Percentiles rank a stretch among this genome's conserved stretches.
These are phyloP conservation scores for Cylindrotheca fusiformis DNA, from an alignment of 108 stramenopile genomes.

Conservation along the genomic window DNA sequence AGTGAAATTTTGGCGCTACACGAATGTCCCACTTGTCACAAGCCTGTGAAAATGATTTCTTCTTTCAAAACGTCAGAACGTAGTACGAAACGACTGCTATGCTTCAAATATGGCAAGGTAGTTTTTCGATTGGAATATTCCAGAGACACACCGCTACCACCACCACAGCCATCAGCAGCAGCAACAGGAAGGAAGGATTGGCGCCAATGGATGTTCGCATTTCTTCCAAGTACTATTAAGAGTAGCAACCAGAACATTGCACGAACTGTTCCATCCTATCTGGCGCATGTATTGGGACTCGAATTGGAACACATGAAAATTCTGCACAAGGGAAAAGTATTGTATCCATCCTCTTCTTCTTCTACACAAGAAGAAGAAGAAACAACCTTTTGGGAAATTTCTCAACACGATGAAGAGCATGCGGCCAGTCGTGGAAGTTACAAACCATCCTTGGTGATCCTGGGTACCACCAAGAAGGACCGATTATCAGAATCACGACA, in stretches of 20 bases:
- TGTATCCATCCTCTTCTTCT: constrained; percentile 3
- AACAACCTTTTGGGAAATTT: too few species aligned
- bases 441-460: too few species aligned
- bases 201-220: not conserved
- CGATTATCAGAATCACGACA: too few species aligned
- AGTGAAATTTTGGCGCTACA: not conserved
- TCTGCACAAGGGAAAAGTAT: constrained; percentile 10
- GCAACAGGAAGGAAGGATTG: too few species aligned
- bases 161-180: not conserved
- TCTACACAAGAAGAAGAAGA: too few species aligned
- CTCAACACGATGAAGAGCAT: too few species aligned
- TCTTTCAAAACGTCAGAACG: not conserved
- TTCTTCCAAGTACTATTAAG: not conserved
- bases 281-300: not conserved
- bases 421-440: too few species aligned
- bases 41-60: constrained; percentile 1
- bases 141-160: not conserved
- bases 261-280: not conserved
- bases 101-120: constrained; percentile 7
- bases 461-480: too few species aligned
- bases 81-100: not conserved
- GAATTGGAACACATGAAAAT: constrained; percentile 5
- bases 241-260: not conserved
- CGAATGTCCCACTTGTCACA: constrained; percentile 5
- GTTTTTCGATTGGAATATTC: not conserved